Conservation (phyloP, 2,329 filamentous ascomycete species). For the Colletotrichum siamense region DNA sequence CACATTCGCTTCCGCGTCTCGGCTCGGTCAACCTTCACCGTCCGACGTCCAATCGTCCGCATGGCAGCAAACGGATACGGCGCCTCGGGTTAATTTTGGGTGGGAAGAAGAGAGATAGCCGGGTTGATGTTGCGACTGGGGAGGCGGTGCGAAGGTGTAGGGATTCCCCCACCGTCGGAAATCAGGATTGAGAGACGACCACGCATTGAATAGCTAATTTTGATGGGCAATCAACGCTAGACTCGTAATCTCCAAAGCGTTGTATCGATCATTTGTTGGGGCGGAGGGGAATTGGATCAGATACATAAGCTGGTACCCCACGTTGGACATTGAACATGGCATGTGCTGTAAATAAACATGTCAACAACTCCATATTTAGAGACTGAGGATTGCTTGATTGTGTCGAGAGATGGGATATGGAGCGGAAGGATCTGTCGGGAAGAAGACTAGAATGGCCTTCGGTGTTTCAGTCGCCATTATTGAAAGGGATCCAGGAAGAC, state of each 20-base stretch:
- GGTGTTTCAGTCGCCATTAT: not conserved
- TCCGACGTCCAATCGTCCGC: not conserved
- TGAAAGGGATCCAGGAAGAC: not conserved
- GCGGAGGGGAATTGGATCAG: not conserved
- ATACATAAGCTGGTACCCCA: not conserved
- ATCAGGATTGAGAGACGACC: not conserved
- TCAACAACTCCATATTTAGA: not conserved
- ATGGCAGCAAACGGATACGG: not conserved
- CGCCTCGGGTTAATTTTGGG: not conserved
- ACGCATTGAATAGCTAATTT: slow-evolving; percentile 18
- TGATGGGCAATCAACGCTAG: slow-evolving; percentile 16
- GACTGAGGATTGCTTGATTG: not conserved
- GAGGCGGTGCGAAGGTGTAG: not conserved
- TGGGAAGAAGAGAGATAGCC: not conserved
- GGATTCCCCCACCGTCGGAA: slow-evolving; percentile 1
- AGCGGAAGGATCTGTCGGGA: not conserved
- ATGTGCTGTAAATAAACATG: not conserved
- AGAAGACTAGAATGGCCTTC: not conserved
- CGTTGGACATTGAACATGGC: not conserved
- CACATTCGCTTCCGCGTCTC: not conserved
- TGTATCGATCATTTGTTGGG: not conserved
- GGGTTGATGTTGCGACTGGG: not conserved
- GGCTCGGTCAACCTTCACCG: not conserved
- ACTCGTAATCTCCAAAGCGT: slow-evolving; percentile 6
- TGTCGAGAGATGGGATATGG: not conserved